These are phyloP conservation scores for Diplodia corticola DNA, from an alignment of 2,329 filamentous ascomycete genomes.

Conservation along the genomic window DNA sequence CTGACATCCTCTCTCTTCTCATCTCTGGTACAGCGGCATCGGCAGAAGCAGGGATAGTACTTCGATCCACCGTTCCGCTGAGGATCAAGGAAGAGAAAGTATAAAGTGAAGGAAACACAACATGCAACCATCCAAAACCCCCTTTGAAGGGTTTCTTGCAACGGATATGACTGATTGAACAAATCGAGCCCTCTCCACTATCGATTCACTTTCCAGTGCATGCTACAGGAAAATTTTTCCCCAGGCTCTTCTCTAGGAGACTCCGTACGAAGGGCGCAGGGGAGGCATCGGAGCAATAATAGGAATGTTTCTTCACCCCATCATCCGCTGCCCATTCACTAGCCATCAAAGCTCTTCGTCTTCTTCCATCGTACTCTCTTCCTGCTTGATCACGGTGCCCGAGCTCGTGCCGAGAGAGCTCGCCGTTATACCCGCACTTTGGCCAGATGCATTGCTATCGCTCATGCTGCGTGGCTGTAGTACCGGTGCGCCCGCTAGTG, in stretches of 20 bases:
- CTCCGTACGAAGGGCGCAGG: neutral
- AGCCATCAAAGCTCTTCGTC: conserved; percentile 12
- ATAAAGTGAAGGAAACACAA: neutral
- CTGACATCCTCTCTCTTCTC: neutral
- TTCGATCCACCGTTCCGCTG: neutral
- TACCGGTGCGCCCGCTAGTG: neutral
- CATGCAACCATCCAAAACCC: neutral
- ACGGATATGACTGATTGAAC: neutral
- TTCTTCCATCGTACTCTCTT: conserved; percentile 11
- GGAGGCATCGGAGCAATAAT: neutral
- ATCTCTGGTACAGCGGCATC: neutral
- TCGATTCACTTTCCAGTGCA: neutral
- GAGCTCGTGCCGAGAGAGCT: neutral
- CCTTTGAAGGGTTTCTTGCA: neutral
- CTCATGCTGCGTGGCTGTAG: conserved; percentile 16
- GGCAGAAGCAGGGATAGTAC: neutral
- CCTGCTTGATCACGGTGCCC: neutral
- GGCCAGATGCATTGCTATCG: conserved; percentile 7
- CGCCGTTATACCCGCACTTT: neutral
- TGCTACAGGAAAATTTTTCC: neutral
- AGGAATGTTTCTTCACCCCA: neutral
- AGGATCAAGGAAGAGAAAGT: neutral
- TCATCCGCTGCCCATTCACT: neutral
- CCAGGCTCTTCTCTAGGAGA: neutral
- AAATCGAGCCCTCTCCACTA: neutral